Conservation (phyloP, 2,329 filamentous ascomycete genomes). For the Helminthosporium solani region DNA sequence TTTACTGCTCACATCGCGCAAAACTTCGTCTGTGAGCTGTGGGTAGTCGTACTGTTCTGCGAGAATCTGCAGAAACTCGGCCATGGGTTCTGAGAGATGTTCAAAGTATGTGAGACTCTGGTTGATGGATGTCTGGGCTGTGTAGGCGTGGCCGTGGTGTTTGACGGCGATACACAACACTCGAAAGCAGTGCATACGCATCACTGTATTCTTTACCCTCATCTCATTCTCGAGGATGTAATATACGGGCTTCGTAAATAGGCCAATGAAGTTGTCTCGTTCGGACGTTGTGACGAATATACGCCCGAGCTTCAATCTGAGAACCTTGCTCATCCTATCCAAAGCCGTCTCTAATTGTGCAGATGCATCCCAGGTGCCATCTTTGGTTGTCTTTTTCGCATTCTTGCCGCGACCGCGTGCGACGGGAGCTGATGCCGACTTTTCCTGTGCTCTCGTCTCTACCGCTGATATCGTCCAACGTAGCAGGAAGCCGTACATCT, state of each 20-base stretch:
- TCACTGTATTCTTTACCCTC: conserved; percentile 81
- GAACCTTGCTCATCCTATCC: conserved; percentile 92
- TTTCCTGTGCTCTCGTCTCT: conserved; percentile 90
- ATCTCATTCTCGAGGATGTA: conserved; percentile 92
- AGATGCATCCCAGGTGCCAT: conserved; percentile 84
- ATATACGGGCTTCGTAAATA: conserved; percentile 91
- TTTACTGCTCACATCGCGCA: conserved; percentile 93
- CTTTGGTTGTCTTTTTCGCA: conserved; percentile 69
- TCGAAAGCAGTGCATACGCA: conserved; percentile 97
- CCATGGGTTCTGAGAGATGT: conserved; percentile 98
- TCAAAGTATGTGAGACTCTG: conserved; percentile 98
- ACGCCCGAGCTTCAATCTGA: conserved; percentile 86
- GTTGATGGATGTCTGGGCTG: conserved; percentile 95
- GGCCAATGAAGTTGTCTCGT: conserved; percentile 87
- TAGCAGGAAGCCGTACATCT: conserved; percentile 90
- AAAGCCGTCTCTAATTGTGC: conserved; percentile 83
- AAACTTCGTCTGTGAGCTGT: conserved; percentile 88
- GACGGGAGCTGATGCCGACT: conserved; percentile 70
- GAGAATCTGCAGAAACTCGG: conserved; percentile 93
- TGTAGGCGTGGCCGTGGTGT: conserved; percentile 95
- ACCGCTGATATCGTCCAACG: conserved; percentile 96
- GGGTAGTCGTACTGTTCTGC: conserved; percentile 97
- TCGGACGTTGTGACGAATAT: conserved; percentile 97
- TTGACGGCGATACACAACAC: conserved; percentile 95
- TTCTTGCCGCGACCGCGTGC: conserved; percentile 72